Evolutionary conservation across 495 filamentous ascomycete species (phyloP).

Genomic region (Xylaria grammica): DNA sequence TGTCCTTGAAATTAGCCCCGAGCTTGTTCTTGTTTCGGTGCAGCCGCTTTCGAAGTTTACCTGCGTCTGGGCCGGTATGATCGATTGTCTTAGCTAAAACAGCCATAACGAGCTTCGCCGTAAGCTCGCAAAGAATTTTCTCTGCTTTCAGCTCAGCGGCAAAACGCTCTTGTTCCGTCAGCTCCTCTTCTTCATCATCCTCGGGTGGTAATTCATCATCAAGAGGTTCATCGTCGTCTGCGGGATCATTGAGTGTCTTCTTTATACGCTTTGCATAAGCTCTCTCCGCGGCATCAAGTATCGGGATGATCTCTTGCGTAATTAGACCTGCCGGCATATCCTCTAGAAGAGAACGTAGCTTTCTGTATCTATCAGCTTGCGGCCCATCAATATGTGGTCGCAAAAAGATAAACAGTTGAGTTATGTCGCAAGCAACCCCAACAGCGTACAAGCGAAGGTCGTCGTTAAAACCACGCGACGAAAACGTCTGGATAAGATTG

Average conservation of each 20-base stretch:
- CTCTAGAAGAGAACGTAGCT: conserved; percentile 65
- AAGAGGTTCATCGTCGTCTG: conserved; percentile 69
- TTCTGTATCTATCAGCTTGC: conserved; percentile 48
- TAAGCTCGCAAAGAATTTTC: conserved; percentile 80
- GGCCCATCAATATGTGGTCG: conserved; percentile 47
- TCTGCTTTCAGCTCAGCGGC: conserved; percentile 73
- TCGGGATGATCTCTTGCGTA: conserved; percentile 67
- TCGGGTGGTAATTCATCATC: conserved; percentile 63
- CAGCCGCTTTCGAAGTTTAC: conserved; percentile 67
- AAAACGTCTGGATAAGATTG: conserved; percentile 69
- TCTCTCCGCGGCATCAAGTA: conserved; percentile 77
- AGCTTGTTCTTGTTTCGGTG: conserved; percentile 68
- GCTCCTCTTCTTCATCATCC: conserved; percentile 63
- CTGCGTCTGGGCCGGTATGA: conserved; percentile 58
- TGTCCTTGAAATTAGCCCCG: conserved; percentile 76
- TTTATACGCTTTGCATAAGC: conserved; percentile 72
- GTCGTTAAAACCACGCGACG: conserved; percentile 68
- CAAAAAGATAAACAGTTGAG: conserved; percentile 78
- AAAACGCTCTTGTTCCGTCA: conserved; percentile 58
- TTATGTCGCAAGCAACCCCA: conserved; percentile 76
- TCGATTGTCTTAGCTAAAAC: conserved; percentile 77
- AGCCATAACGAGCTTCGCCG: conserved; percentile 80
- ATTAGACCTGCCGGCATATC: conserved; percentile 62
- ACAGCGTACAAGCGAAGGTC: conserved; percentile 76
- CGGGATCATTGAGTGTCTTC: conserved; percentile 66